phyloP scores from a whole-genome alignment of 129 eudicot genomes.

The Apium graveolens region DNA sequence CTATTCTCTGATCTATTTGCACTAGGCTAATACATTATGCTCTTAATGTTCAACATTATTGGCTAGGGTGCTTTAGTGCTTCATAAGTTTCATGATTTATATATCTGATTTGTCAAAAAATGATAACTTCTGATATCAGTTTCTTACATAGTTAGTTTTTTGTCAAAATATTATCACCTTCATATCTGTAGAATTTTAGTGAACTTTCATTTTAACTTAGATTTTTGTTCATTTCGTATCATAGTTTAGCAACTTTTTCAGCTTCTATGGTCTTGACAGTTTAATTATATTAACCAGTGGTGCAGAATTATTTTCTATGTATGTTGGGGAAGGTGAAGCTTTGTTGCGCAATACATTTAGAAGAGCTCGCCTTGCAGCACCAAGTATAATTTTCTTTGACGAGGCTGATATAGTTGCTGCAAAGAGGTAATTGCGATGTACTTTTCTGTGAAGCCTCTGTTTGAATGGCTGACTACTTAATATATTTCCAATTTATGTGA shows the following conservation, averaged over 20 bases:
- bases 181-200: not conserved
- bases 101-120: not conserved
- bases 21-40: not conserved
- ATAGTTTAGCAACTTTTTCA: not conserved
- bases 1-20: not conserved
- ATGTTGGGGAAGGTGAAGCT: slow-evolving; percentile 98
- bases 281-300: slow-evolving; percentile 39
- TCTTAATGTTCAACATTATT: not conserved
- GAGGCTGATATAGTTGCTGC: slow-evolving; percentile 89
- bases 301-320: slow-evolving; percentile 89
- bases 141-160: too few species aligned
- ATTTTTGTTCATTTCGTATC: not conserved
- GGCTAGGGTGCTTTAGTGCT: not conserved
- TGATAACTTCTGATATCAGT: not conserved
- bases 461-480: not conserved
- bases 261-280: slow-evolving; percentile 10
- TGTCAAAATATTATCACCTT: not conserved
- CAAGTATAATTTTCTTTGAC: slow-evolving; percentile 91
- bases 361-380: slow-evolving; percentile 95
- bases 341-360: slow-evolving; percentile 77
- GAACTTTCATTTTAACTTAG: not conserved
- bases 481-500: not conserved
- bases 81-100: not conserved
- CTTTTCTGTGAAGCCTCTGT: not conserved
- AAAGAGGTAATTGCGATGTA: slow-evolving; percentile 38